Percentiles rank a stretch among this genome's conserved stretches.
phyloP scores from a whole-genome alignment of 495 filamentous ascomycete genomes.

The Corynascus novoguineensis region DNA sequence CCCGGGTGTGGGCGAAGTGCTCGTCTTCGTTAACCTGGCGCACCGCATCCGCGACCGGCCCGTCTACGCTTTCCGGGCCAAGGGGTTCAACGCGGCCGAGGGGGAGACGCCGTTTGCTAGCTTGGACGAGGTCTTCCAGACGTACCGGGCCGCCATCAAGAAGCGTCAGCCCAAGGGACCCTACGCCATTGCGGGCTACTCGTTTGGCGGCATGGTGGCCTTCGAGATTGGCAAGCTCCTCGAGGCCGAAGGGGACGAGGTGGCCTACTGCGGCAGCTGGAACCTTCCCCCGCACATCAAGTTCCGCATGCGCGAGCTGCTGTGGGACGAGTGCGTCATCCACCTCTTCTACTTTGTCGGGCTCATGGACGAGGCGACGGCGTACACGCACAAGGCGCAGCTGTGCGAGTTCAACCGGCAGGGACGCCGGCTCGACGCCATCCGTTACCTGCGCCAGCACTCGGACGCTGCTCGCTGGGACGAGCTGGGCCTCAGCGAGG shows the following conservation, averaged over 20 bases:
- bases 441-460: slow-evolving; percentile 10
- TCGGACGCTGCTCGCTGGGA: slow-evolving; percentile 24
- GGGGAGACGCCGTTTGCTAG: slow-evolving; percentile 34
- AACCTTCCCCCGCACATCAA: slow-evolving; percentile 53
- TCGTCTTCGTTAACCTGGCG: slow-evolving; percentile 51
- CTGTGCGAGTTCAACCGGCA: slow-evolving; percentile 9
- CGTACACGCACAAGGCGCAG: slow-evolving; percentile 22
- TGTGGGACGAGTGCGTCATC: slow-evolving; percentile 42
- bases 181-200: slow-evolving; percentile 54
- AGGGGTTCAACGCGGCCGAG: slow-evolving; percentile 45
- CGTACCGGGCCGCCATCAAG: slow-evolving; percentile 44
- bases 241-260: slow-evolving; percentile 24
- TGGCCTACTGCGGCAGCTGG: slow-evolving; percentile 35
- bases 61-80: slow-evolving; percentile 50
- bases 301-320: slow-evolving; percentile 43
- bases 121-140: slow-evolving; percentile 32
- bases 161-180: slow-evolving; percentile 47
- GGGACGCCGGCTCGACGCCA: slow-evolving; percentile 23
- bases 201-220: slow-evolving; percentile 48
- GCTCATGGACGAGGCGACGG: slow-evolving; percentile 38
- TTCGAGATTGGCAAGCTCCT: slow-evolving; percentile 52
- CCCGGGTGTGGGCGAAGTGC: slow-evolving; percentile 52
- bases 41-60: slow-evolving; percentile 45
- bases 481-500: slow-evolving; percentile 37
- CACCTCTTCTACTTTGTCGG: slow-evolving; percentile 47